A percentile compares a stretch with the other conserved stretches of the same genome.
Conservation (phyloP, 2,329 filamentous ascomycete genomes). For the Colletotrichum godetiae region DNA sequence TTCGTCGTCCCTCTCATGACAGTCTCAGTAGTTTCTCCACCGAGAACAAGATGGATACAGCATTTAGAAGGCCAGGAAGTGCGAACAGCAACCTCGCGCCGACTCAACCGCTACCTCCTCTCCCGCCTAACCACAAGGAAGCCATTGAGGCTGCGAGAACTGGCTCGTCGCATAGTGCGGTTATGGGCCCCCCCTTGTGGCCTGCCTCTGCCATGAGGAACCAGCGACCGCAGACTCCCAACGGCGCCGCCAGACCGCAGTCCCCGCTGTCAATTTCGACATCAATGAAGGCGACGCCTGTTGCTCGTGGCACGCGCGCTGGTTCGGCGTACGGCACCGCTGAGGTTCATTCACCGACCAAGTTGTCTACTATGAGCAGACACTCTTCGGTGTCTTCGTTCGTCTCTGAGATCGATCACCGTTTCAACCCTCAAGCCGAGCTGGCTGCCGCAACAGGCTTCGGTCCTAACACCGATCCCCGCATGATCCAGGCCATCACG, state of each 20-base stretch:
- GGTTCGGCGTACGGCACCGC: constrained; percentile 55
- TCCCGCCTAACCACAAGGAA: constrained; percentile 86
- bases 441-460: constrained; percentile 65
- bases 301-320: constrained; percentile 63
- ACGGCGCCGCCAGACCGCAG: constrained; percentile 55
- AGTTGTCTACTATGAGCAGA: constrained; percentile 58
- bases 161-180: constrained; percentile 58
- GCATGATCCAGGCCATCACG: constrained; percentile 99
- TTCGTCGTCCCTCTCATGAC: constrained; percentile 59
- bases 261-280: constrained; percentile 56
- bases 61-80: constrained; percentile 73
- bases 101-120: constrained; percentile 68
- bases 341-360: constrained; percentile 61
- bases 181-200: constrained; percentile 87
- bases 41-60: constrained; percentile 27
- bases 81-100: constrained; percentile 71
- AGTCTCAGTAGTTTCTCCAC: constrained; percentile 55
- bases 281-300: constrained; percentile 65
- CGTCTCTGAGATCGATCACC: constrained; percentile 89
- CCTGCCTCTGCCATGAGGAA: constrained; percentile 78
- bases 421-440: constrained; percentile 80
- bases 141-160: constrained; percentile 83
- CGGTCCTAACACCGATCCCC: constrained; percentile 83
- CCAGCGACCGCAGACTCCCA: constrained; percentile 71
- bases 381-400: constrained; percentile 95